These are phyloP conservation scores for Fusarium sp. DNA, from an alignment of 2,329 filamentous ascomycete genomes.

Conservation along the genomic window DNA sequence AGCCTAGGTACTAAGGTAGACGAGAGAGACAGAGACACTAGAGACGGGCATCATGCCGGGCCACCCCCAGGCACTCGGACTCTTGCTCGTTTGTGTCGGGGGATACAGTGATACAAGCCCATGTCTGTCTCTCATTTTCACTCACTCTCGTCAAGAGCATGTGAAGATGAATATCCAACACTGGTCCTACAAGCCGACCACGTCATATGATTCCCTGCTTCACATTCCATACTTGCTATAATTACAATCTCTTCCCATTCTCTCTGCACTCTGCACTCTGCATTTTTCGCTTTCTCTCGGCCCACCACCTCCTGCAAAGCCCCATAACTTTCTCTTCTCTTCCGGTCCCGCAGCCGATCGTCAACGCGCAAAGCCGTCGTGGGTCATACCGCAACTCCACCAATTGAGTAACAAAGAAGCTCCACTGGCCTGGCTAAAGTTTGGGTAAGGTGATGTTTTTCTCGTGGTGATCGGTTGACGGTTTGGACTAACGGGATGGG, in stretches of 20 bases:
- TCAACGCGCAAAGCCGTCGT: conserved; percentile 3
- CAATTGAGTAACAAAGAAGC: not conserved
- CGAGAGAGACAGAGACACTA: not conserved
- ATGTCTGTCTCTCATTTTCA: conserved; percentile 14
- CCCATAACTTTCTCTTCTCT: conserved; percentile 12
- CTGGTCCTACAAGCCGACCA: conserved; percentile 10
- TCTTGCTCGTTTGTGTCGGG: not conserved
- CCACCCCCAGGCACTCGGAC: conserved; percentile 18
- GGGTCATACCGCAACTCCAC: not conserved
- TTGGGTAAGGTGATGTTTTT: conserved; percentile 27
- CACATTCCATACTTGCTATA: not conserved
- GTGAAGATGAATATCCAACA: conserved; percentile 22
- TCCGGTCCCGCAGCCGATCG: conserved; percentile 17
- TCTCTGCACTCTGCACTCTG: not conserved
- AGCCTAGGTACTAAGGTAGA: not conserved
- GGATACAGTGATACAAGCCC: conserved; percentile 3
- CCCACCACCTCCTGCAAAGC: not conserved
- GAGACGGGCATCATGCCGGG: not conserved
- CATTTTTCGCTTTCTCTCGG: conserved; percentile 15
- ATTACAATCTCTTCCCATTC: not conserved
- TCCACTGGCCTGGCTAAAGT: conserved; percentile 8
- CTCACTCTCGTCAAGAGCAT: conserved; percentile 6
- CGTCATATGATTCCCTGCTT: conserved; percentile 29
- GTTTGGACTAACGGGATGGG: conserved; percentile 6
- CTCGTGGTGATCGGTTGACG: conserved; percentile 8